Evolutionary conservation across 2,329 filamentous ascomycete species (phyloP).

Genomic region (Aureobasidium leucospermi): DNA sequence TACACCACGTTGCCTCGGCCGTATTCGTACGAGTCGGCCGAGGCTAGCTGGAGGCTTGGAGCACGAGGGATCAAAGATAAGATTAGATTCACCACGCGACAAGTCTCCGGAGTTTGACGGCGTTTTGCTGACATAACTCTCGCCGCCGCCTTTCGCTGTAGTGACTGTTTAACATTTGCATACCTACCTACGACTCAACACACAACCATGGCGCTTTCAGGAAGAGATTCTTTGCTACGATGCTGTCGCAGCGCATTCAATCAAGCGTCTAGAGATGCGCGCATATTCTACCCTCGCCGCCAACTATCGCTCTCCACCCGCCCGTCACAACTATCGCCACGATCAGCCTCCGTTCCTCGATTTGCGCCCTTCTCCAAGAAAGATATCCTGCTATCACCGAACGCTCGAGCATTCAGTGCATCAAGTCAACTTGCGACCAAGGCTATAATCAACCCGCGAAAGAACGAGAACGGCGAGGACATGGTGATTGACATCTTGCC

Average conservation of each 20-base stretch:
- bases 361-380: background rate
- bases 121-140: constrained; percentile 13
- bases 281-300: constrained; percentile 6
- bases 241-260: constrained; percentile 6
- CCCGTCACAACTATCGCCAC: constrained; percentile 3
- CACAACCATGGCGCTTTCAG: background rate
- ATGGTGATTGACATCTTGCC: constrained; percentile 79
- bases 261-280: constrained; percentile 1
- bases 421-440: constrained; percentile 15
- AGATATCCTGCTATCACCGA: background rate
- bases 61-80: background rate
- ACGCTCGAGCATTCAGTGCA: background rate
- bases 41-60: too few relatives aligned
- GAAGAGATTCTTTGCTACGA: constrained; percentile 4
- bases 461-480: constrained; percentile 75
- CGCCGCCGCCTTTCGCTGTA: background rate
- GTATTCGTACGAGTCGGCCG: background rate
- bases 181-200: background rate
- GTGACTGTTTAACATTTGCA: background rate
- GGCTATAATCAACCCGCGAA: constrained; percentile 60
- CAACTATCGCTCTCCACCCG: constrained; percentile 3
- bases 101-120: background rate
- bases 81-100: background rate
- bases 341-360: background rate
- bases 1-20: background rate